Base-by-base conservation (phyloP, 2,329 filamentous ascomycete species). In the Nemania abortiva region DNA sequence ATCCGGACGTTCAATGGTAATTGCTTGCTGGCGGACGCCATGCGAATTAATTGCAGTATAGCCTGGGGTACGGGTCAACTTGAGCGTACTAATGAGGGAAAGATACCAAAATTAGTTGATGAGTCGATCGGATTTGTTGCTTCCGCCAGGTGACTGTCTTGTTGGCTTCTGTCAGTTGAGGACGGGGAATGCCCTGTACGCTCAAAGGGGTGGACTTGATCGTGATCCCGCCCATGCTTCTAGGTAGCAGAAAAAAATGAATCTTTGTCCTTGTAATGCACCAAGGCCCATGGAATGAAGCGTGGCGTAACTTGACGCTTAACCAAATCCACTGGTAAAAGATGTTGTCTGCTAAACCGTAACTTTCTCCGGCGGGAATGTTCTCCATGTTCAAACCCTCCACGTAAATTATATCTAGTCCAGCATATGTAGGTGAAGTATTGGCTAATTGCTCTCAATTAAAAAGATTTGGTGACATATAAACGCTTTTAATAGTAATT, bases 171-270 rank as follows among this genome's bases (percentile, higher is more conserved):
- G 45, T 73, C 68, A 73, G 63, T 75, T 75, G 78, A 81, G 80
- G 82, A 84, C 91, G 94, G 95, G 94, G 95, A 98, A 98, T 94
- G 95, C 95, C 95, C 94, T 98, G 95, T 96, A 90, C 87, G 90
- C 86, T 88, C 87, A 89, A 88, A 87, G 91, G 92, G 90, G 85
- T 91, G 89, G 89, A 93, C 93, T 95, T 97, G 81, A 95, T 86
- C 91, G 93, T 94, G 91, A 88, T 91, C 90, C 91, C 88, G 85
- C 87, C 73, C 73, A 68, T 65, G 70, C 70, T 72, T 67, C 72
- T 76, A 76, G 73, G 65, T 72, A 68, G 66, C 64, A 59, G 65
- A 72, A 72, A 74, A 68, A 72, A 74, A 63, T 69, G 45, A 70
- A 72, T 47, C 62, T 62, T 62, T 65, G 53, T 66, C 58, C 29